Percentiles rank a stretch among this genome's conserved stretches.
Conservation (phyloP, 768 basidiomycete species). For the Lentinula raphanica region DNA sequence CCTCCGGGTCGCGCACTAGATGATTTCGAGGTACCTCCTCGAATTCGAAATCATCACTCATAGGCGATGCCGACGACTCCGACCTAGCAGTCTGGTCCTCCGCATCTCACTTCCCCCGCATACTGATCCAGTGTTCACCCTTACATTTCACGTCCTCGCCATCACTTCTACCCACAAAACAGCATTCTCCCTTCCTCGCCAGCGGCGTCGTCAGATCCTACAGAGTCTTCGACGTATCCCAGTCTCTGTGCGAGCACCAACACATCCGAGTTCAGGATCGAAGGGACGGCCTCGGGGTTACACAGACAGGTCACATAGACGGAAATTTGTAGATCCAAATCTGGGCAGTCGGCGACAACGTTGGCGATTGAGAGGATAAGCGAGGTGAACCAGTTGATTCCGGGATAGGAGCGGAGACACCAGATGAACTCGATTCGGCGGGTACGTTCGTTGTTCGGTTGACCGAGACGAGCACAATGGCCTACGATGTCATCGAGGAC, state of each 20-base stretch:
- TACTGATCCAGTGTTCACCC: not conserved
- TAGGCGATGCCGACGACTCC: not conserved
- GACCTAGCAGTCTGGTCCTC: not conserved
- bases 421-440: slow-evolving; percentile 73
- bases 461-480: slow-evolving; percentile 41
- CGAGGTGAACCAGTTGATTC: slow-evolving; percentile 45
- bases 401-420: slow-evolving; percentile 45
- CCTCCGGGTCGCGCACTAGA: not conserved
- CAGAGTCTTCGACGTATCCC: slow-evolving; percentile 40
- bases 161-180: slow-evolving; percentile 9
- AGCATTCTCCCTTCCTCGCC: slow-evolving; percentile 13
- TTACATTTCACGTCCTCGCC: not conserved
- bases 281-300: slow-evolving; percentile 58
- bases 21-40: not conserved
- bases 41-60: not conserved
- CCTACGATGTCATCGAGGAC: slow-evolving; percentile 80
- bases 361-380: slow-evolving; percentile 41
- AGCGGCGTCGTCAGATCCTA: slow-evolving; percentile 31
- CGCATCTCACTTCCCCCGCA: not conserved
- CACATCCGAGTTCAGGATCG: slow-evolving; percentile 62
- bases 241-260: slow-evolving; percentile 38
- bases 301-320: slow-evolving; percentile 78
- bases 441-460: slow-evolving; percentile 49
- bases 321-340: slow-evolving; percentile 60
- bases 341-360: slow-evolving; percentile 16